Conservation (phyloP, 768 basidiomycete genomes). For the Dioszegia hungarica region DNA sequence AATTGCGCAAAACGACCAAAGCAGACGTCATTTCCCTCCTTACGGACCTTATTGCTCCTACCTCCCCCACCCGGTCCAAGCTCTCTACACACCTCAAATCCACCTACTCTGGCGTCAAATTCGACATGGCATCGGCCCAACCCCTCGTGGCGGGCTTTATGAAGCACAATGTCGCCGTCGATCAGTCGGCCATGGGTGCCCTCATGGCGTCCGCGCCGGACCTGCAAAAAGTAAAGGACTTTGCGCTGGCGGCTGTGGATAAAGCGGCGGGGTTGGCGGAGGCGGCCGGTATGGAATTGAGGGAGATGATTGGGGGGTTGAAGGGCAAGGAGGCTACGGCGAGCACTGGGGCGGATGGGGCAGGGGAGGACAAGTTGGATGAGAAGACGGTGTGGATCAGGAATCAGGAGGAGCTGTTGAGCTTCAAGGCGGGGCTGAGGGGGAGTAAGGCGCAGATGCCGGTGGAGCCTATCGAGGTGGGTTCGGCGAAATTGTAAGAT, state of each 20-base stretch:
- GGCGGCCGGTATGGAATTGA: slow-evolving; percentile 53
- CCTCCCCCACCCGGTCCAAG: slow-evolving; percentile 67
- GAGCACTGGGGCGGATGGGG: slow-evolving; percentile 49
- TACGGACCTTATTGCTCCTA: slow-evolving; percentile 64
- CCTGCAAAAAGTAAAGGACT: slow-evolving; percentile 59
- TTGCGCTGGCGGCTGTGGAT: slow-evolving; percentile 57
- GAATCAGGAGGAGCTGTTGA: slow-evolving; percentile 55
- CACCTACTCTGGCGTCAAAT: slow-evolving; percentile 56
- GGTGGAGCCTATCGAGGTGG: slow-evolving; percentile 51
- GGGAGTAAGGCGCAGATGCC: slow-evolving; percentile 61
- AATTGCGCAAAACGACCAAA: slow-evolving; percentile 64
- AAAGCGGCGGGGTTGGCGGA: slow-evolving; percentile 43
- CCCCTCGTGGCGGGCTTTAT: slow-evolving; percentile 60
- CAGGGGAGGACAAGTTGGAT: slow-evolving; percentile 51
- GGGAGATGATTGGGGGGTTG: slow-evolving; percentile 59
- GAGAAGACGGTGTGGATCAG: slow-evolving; percentile 58
- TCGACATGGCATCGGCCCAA: slow-evolving; percentile 62
- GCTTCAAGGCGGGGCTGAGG: slow-evolving; percentile 62
- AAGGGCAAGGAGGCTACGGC: slow-evolving; percentile 48
- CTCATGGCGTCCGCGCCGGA: slow-evolving; percentile 57
- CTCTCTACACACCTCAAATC: slow-evolving; percentile 76
- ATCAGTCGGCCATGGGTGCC: slow-evolving; percentile 57
- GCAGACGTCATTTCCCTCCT: slow-evolving; percentile 70
- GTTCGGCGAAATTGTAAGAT: slow-evolving; percentile 30
- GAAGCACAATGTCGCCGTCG: slow-evolving; percentile 54